Evolutionary conservation across 2,329 filamentous ascomycete genomes (phyloP).

Genomic region (Plectosphaerella sp.): DNA sequence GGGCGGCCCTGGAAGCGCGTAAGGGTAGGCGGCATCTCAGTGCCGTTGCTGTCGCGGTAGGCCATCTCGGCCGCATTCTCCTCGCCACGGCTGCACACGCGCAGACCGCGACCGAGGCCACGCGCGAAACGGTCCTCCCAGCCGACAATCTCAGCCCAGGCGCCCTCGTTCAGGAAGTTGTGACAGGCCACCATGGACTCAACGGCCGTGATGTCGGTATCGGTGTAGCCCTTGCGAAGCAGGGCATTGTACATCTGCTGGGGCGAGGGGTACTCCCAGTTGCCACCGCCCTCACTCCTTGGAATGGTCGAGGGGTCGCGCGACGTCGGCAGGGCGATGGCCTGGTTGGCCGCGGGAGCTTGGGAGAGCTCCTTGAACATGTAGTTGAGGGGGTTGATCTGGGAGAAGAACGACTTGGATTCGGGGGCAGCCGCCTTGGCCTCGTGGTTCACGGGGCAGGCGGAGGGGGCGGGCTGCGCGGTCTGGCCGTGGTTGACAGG

Average conservation of each 20-base stretch:
- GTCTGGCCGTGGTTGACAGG: slow-evolving; percentile 20
- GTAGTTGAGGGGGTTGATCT: slow-evolving; percentile 76
- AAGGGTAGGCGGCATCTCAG: slow-evolving; percentile 63
- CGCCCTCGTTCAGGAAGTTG: slow-evolving; percentile 97
- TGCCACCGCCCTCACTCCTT: slow-evolving; percentile 70
- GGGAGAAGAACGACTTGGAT: slow-evolving; percentile 45
- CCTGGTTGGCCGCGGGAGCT: slow-evolving; percentile 68
- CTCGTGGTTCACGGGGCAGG: slow-evolving; percentile 43
- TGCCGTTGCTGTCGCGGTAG: slow-evolving; percentile 47
- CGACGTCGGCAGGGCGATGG: slow-evolving; percentile 67
- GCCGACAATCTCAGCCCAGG: slow-evolving; percentile 89
- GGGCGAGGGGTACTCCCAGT: slow-evolving; percentile 97
- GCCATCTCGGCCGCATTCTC: slow-evolving; percentile 46
- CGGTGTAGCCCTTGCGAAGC: slow-evolving; percentile 89
- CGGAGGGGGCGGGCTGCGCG: slow-evolving; percentile 23
- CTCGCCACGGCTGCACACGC: slow-evolving; percentile 70
- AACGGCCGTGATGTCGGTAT: slow-evolving; percentile 89
- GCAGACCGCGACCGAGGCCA: slow-evolving; percentile 69
- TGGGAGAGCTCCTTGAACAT: slow-evolving; percentile 91
- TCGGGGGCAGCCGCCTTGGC: slow-evolving; percentile 20
- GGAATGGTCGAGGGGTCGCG: slow-evolving; percentile 89
- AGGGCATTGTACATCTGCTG: slow-evolving; percentile 99
- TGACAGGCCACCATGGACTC: slow-evolving; percentile 97
- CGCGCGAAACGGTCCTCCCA: slow-evolving; percentile 85
- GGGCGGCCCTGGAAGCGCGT: slow-evolving; percentile 87